Conservation (phyloP, 345 rosid species). For the Linum lewisii region DNA sequence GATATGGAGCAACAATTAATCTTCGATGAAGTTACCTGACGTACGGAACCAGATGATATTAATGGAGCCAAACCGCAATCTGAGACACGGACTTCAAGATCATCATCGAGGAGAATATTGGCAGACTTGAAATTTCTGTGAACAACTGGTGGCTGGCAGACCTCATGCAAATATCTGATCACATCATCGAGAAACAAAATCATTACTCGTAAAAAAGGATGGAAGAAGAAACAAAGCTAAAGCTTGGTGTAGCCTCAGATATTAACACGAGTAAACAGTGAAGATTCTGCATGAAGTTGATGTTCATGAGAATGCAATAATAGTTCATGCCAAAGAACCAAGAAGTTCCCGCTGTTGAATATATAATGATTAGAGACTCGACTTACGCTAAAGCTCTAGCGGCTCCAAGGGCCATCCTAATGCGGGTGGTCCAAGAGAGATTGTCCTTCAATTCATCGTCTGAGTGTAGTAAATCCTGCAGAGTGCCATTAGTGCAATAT, state of each 20-base stretch:
- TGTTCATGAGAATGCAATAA: no score
- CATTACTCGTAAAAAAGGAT: not conserved
- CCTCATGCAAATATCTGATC: slow-evolving; percentile 85
- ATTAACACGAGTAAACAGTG: not conserved
- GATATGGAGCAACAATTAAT: slow-evolving; percentile 5
- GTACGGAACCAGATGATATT: slow-evolving; percentile 76
- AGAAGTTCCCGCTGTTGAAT: no score
- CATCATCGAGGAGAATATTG: slow-evolving; percentile 84
- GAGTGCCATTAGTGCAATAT: slow-evolving; percentile 74
- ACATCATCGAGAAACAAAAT: slow-evolving; percentile 13
- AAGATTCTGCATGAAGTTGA: not conserved
- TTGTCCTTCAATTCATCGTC: slow-evolving; percentile 64
- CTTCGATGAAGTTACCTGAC: slow-evolving; percentile 51
- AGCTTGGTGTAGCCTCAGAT: not conserved
- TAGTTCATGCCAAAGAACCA: no score
- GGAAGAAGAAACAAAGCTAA: not conserved
- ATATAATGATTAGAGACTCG: not conserved
- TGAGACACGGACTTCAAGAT: slow-evolving; percentile 60
- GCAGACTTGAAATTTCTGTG: slow-evolving; percentile 89
- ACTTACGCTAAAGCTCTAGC: slow-evolving; percentile 95
- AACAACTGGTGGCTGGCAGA: slow-evolving; percentile 75
- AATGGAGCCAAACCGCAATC: slow-evolving; percentile 90
- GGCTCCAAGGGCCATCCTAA: slow-evolving; percentile 87
- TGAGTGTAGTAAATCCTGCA: slow-evolving; percentile 74
- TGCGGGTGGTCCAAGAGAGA: slow-evolving; percentile 71